Conservation (phyloP, 2,329 filamentous ascomycete species). For the Ceratocystis cacaofunesta region DNA sequence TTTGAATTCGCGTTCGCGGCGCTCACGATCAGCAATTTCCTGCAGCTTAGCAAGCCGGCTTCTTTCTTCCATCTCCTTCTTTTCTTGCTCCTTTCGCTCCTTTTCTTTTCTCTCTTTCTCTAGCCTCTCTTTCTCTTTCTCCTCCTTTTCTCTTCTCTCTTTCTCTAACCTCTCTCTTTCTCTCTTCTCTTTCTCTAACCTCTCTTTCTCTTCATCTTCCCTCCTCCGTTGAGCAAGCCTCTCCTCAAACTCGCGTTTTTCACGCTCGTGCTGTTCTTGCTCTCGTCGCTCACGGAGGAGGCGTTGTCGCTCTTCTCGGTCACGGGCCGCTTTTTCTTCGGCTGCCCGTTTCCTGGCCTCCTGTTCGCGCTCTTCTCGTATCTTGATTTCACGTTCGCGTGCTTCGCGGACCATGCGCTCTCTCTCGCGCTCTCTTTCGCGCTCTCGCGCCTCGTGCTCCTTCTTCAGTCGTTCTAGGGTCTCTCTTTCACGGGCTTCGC, state of each 20-base stretch:
- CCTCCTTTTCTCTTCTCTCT: constrained; percentile 32
- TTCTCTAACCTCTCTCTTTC: constrained; percentile 24
- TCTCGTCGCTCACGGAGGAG: constrained; percentile 21
- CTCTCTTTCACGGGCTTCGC: constrained; percentile 8
- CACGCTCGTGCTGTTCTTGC: constrained; percentile 29
- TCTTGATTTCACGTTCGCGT: constrained; percentile 10
- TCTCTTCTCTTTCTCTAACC: constrained; percentile 27
- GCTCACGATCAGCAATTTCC: constrained; percentile 30
- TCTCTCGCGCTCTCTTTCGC: constrained; percentile 42
- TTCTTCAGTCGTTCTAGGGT: constrained; percentile 11
- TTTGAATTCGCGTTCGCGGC: constrained; percentile 29
- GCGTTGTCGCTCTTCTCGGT: constrained; percentile 2
- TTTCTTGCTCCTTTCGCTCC: constrained; percentile 24
- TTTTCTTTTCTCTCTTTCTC: constrained; percentile 30
- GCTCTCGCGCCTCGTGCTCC: constrained; percentile 31
- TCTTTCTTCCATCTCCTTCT: constrained; percentile 22
- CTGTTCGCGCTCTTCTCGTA: constrained; percentile 25
- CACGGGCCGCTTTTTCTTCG: not conserved
- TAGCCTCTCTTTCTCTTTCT: constrained; percentile 25
- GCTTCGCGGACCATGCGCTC: constrained; percentile 12
- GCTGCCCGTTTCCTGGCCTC: constrained; percentile 6
- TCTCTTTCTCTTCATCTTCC: constrained; percentile 27
- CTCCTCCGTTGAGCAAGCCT: constrained; percentile 21
- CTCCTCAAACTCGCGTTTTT: constrained; percentile 28
- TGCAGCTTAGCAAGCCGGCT: constrained; percentile 21